Evolutionary conservation across 345 rosid species (phyloP), one percentile per base, ranked within the genome.

Genomic region (Capsella bursapastoris): DNA sequence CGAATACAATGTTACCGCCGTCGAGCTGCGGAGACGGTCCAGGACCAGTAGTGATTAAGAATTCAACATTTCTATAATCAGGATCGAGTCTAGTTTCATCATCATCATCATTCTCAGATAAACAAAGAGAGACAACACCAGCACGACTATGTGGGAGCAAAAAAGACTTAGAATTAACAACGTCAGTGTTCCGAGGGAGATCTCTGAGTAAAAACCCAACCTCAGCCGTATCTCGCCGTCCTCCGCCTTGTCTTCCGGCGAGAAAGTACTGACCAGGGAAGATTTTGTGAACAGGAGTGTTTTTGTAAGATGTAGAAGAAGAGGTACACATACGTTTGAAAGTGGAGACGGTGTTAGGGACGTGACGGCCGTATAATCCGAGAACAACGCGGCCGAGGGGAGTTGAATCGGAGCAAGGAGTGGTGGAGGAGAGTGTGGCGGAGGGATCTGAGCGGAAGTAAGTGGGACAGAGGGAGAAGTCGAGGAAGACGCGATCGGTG

Each of bases 31-130:
- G 97, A 57, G 90, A 89, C 7, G 98, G 94, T 45, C 89, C 97
- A 14, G 96, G 98, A 4, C 98, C 98, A 0, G 96, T 89, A 4
- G 91, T 93, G 48, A 91, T 91, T 83, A 93, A 83, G 84, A 93
- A 93, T 81, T 89, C 97, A 6, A 89, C 96, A 63, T 91, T 91
- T 50, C 97, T 85, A 62, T 89, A 88, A 43, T 87, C 66, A 11
- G 94, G 88, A 55, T 91, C 88, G 4, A 91, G 84, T 86, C 84
- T 85, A 28, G 86, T 77, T 0, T 88, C 85, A 2, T 88, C 92
- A 4, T 93, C 96, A 2, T 93, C 98, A 31, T 93, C 97, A 67
- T 93, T 93, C 83, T 91, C 97, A 2, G 94, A 89, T 45, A 93
- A 53, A 60, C 90, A 88, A 43, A 93, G 79, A 15, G 98, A 93